Base-by-base conservation (phyloP, 2,329 filamentous ascomycete genomes). In the Arthrobotrys iridis region DNA sequence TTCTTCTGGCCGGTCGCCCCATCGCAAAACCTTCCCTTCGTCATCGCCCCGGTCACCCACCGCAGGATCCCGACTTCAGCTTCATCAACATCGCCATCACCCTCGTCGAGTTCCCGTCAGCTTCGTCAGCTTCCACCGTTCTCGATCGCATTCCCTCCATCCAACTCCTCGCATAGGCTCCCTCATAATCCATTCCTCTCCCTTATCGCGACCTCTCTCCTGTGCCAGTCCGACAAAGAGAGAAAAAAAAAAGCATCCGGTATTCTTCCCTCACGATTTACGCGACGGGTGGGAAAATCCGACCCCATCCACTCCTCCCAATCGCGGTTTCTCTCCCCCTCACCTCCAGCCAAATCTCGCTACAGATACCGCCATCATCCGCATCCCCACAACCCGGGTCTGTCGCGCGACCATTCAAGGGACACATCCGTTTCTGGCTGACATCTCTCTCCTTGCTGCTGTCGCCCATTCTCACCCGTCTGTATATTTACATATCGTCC, bases 201-300 rank as follows among this genome's bases (percentile, higher is more conserved):
- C 35, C 63, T 60, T 68, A 68, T 68, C 64, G 64, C 64, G 64
- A 67, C 63, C 11, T 6, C 46, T 10, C n/a, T 52, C 22, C 26
- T 52, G 46, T 28, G 46, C n/a, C n/a, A n/a, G 33, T 52, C 28
- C 28, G 4, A 33, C 28, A 33, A 33, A 10, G 4, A 33, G 26
- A 4, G 20, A 6, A 11, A 33, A 26, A 4, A 35, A 6, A 11
- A 30, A 52, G 26, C 46, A 30, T 52, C 46, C 40, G 48, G 63
- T 50, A 67, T 68, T 68, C 64, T 55, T 41, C n/a, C 43, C 40
- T 45, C 18, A 26, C 26, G 13, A 41, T 46, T 60, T 68, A 68
- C 64, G 64, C 64, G 64, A 68, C 64, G 35, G n/a, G 30, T 28
- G 40, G 55, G 28, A 45, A n/a, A 67, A 26, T 26, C 52, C 52